These are phyloP conservation scores for Amylocystis lapponica DNA, from an alignment of 768 basidiomycete genomes.

Conservation along the genomic window DNA sequence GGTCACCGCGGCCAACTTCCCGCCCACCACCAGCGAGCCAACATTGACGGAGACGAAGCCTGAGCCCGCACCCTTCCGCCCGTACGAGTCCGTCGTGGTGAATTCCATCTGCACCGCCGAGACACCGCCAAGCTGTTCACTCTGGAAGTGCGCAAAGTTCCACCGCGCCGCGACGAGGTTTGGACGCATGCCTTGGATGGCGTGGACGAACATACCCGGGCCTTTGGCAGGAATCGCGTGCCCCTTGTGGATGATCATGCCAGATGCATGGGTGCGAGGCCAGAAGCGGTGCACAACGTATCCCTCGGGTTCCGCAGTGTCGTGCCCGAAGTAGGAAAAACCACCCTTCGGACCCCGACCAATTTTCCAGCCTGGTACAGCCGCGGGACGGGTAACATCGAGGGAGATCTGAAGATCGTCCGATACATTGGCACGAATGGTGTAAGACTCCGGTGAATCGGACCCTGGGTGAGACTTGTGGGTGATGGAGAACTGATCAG, in stretches of 20 bases:
- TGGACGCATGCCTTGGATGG: constrained; percentile 97
- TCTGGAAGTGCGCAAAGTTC: constrained; percentile 95
- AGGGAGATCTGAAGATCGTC: constrained; percentile 78
- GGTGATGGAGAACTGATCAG: constrained; percentile 80
- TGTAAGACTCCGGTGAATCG: constrained; percentile 72
- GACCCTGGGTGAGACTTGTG: constrained; percentile 48
- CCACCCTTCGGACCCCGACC: constrained; percentile 88
- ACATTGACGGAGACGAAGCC: constrained; percentile 83
- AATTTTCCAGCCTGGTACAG: constrained; percentile 84
- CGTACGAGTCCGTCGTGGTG: constrained; percentile 74
- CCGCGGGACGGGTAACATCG: constrained; percentile 60
- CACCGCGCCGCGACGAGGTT: constrained; percentile 88
- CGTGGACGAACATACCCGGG: constrained; percentile 85
- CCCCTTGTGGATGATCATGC: constrained; percentile 64
- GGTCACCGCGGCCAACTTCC: constrained; percentile 70
- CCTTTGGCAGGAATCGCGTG: constrained; percentile 52
- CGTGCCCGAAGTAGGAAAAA: constrained; percentile 78
- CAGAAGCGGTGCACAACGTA: constrained; percentile 91
- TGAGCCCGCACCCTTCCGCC: constrained; percentile 71
- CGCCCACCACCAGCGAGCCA: constrained; percentile 77
- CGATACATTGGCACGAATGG: constrained; percentile 72
- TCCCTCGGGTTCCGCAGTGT: constrained; percentile 65
- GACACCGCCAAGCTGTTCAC: constrained; percentile 62
- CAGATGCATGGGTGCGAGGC: constrained; percentile 61
- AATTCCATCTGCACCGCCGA: constrained; percentile 96